phyloP scores from a whole-genome alignment of 139 green algal genomes.

The Micractinium conductrix region DNA sequence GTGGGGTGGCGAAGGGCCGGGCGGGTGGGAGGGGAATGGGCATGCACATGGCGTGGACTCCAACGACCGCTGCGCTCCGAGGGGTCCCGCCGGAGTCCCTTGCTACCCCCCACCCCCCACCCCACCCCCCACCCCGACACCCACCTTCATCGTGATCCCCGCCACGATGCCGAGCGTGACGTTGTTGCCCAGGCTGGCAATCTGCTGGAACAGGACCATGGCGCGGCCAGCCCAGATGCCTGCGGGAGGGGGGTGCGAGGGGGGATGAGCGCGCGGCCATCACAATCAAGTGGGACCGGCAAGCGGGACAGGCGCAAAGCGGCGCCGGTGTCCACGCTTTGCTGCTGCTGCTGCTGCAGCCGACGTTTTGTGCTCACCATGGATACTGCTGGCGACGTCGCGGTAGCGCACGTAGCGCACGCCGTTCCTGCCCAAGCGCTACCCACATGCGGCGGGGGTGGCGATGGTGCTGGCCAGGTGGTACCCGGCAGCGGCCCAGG shows the following conservation, averaged over 20 bases:
- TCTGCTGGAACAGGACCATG: constrained; percentile 50
- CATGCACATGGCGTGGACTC: too few relatives aligned
- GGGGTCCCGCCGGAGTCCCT: too few relatives aligned
- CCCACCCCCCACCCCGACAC: too few relatives aligned
- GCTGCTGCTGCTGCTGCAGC: neutral
- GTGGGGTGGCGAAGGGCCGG: too few relatives aligned
- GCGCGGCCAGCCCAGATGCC: constrained; percentile 34
- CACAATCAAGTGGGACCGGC: neutral
- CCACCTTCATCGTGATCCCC: constrained; percentile 28
- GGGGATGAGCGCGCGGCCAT: neutral
- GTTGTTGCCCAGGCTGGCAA: constrained; percentile 61
- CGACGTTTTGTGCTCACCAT: neutral
- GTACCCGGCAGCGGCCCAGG: constrained; percentile 46
- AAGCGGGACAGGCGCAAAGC: too few relatives aligned
- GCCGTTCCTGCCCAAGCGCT: neutral
- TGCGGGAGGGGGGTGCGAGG: neutral
- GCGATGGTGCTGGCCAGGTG: constrained; percentile 58
- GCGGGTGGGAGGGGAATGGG: too few relatives aligned
- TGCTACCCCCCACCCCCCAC: too few relatives aligned
- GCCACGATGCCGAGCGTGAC: constrained; percentile 54
- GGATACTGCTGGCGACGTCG: neutral
- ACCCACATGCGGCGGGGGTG: constrained; percentile 47
- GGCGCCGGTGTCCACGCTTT: too few relatives aligned
- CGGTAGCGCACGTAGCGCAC: constrained; percentile 37
- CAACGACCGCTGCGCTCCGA: too few relatives aligned